Evolutionary conservation across 495 filamentous ascomycete genomes (phyloP).

Genomic region (Hypoxylon cercidicola): DNA sequence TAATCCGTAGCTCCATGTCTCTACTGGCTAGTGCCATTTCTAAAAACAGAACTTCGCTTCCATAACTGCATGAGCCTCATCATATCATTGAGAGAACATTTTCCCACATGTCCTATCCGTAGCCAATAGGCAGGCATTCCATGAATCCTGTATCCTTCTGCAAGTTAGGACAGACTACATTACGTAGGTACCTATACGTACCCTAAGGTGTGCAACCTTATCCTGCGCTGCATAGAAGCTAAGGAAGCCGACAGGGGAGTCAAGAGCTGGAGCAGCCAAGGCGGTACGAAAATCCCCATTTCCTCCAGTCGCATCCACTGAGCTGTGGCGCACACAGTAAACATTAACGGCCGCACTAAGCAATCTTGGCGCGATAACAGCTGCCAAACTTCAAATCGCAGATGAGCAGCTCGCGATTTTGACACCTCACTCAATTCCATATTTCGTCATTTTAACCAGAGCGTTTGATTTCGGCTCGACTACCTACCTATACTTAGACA

Average conservation of each 20-base stretch:
- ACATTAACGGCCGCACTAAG: no score
- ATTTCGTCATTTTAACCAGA: no score
- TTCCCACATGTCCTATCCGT: not conserved
- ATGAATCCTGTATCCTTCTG: conserved; percentile 1
- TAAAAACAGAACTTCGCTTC: conserved; percentile 29
- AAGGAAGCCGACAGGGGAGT: no score
- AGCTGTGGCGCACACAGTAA: no score
- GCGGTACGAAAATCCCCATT: conserved; percentile 2
- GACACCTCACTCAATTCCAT: no score
- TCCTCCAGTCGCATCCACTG: not conserved
- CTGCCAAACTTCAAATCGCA: no score
- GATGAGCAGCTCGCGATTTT: no score
- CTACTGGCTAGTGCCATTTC: conserved; percentile 18
- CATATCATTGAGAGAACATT: conserved; percentile 4
- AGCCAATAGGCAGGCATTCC: conserved; percentile 6
- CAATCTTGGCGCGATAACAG: no score
- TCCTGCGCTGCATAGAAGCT: conserved; percentile 9
- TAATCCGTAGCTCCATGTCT: no score
- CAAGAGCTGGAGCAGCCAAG: not conserved
- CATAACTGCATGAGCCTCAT: conserved; percentile 16
- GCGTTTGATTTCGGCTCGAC: no score
- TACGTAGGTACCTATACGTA: not conserved
- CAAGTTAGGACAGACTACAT: not conserved
- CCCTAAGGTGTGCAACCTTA: not conserved
- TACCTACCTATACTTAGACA: no score